These are phyloP conservation scores for Gastrolobium villosum DNA, from an alignment of 306 rosid genomes.

Conservation along the genomic window DNA sequence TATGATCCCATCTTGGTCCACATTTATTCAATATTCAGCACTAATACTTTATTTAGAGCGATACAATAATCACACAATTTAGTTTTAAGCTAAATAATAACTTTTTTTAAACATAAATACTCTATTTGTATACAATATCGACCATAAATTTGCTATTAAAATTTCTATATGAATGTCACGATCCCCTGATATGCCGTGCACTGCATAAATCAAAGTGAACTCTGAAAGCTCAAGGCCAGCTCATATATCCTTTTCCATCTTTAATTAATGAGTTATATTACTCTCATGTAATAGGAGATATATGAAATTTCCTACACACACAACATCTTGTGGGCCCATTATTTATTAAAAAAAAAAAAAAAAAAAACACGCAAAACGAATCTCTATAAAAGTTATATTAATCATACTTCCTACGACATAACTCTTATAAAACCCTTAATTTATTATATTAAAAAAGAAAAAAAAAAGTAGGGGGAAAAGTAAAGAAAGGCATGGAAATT, in stretches of 20 bases:
- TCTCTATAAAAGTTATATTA: too few relatives aligned
- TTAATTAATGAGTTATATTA: too few relatives aligned
- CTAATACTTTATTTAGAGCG: neutral
- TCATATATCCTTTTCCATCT: constrained; percentile 19
- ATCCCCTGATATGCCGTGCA: constrained; percentile 5
- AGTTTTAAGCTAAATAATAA: neutral
- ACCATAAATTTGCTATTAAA: neutral
- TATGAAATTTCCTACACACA: too few relatives aligned
- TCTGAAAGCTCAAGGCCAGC: constrained; percentile 24
- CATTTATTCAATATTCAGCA: constrained; percentile 1
- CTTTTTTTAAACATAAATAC: neutral
- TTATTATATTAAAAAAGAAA: neutral
- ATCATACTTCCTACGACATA: too few relatives aligned
- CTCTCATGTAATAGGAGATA: too few relatives aligned
- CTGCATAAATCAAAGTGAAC: constrained; percentile 16
- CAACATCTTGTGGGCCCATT: too few relatives aligned
- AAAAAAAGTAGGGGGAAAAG: neutral
- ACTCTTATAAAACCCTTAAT: too few relatives aligned
- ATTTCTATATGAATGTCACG: neutral
- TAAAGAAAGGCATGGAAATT: neutral
- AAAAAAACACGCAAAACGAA: too few relatives aligned
- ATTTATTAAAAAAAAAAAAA: too few relatives aligned
- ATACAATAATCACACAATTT: neutral
- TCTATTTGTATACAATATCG: neutral
- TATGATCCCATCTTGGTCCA: neutral